A percentile compares a stretch with the other conserved stretches of the same genome.
These are phyloP conservation scores for Hanseniaspora singularis DNA, from an alignment of 805 yeast species.

Conservation along the genomic window DNA sequence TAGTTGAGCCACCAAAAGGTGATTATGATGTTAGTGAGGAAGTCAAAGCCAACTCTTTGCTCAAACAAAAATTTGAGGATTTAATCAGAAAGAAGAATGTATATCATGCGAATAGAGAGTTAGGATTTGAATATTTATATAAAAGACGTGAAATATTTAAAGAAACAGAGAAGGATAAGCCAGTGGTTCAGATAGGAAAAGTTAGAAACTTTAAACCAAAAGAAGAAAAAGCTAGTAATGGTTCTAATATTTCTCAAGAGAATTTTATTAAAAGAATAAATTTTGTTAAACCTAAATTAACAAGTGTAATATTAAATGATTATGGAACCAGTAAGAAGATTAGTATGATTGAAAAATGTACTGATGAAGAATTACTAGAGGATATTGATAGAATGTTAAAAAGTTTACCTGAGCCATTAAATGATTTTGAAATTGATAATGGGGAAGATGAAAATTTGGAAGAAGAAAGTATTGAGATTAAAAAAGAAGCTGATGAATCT, in stretches of 20 bases:
- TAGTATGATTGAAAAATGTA: background rate
- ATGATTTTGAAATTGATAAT: conserved; percentile 35
- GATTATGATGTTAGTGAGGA: conserved; percentile 20
- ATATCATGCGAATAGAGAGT: conserved; percentile 4
- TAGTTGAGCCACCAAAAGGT: conserved; percentile 6
- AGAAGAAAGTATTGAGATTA: background rate
- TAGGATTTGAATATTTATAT: conserved; percentile 9
- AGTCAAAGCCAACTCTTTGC: conserved; percentile 25
- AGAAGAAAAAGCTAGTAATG: background rate
- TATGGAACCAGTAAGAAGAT: background rate
- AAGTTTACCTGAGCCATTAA: conserved; percentile 33
- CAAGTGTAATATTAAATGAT: conserved; percentile 6
- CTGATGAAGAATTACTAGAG: background rate
- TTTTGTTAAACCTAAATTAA: conserved; percentile 1
- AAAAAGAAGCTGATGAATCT: background rate
- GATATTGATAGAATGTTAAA: conserved; percentile 22
- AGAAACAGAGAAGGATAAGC: conserved; percentile 17
- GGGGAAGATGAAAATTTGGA: conserved; percentile 6
- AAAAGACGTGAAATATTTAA: conserved; percentile 7
- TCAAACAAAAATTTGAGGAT: conserved; percentile 17
- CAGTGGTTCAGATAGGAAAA: conserved; percentile 5
- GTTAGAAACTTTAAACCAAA: conserved; percentile 4
- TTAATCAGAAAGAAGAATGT: conserved; percentile 4
- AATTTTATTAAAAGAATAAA: conserved; percentile 11
- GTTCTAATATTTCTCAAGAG: background rate